Evolutionary conservation across 768 basidiomycete species (phyloP).

Genomic region (Coprinellus micaceus): DNA sequence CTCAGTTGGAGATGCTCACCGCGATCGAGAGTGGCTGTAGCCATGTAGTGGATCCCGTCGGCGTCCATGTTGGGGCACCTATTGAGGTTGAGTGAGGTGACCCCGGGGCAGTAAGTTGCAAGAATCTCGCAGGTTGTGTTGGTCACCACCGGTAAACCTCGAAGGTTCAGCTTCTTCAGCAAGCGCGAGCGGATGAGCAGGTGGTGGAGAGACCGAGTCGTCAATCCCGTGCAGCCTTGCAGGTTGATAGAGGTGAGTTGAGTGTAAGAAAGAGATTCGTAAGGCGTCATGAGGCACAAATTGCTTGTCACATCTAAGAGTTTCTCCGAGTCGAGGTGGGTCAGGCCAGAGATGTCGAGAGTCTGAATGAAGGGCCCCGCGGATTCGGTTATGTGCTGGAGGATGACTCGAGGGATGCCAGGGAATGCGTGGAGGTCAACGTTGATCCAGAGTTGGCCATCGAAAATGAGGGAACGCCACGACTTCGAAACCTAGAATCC

Average conservation of each 20-base stretch:
- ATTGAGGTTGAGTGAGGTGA: conserved; percentile 64
- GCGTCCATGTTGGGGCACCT: conserved; percentile 68
- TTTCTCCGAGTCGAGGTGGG: conserved; percentile 42
- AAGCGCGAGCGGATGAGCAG: conserved; percentile 64
- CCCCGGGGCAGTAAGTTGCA: conserved; percentile 49
- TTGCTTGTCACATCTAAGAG: conserved; percentile 52
- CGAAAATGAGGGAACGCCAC: conserved; percentile 69
- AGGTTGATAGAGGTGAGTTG: conserved; percentile 70
- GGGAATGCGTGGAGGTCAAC: conserved; percentile 66
- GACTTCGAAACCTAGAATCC: conserved; percentile 65
- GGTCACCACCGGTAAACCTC: conserved; percentile 65
- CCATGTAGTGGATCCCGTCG: conserved; percentile 52
- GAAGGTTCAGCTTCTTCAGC: conserved; percentile 57
- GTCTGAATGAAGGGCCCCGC: conserved; percentile 63
- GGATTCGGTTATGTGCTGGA: conserved; percentile 48
- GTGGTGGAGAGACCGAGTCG: conserved; percentile 63
- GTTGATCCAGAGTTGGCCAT: conserved; percentile 82
- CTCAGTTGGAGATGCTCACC: conserved; percentile 51
- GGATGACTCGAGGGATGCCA: conserved; percentile 43
- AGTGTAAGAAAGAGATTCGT: conserved; percentile 45
- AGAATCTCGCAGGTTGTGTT: conserved; percentile 74
- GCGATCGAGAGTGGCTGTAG: conserved; percentile 40
- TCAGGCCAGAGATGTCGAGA: conserved; percentile 64
- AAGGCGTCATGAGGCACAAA: conserved; percentile 43
- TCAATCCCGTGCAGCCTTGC: conserved; percentile 65